These are phyloP conservation scores for Prunus mira DNA, from an alignment of 306 rosid genomes.

Conservation along the genomic window DNA sequence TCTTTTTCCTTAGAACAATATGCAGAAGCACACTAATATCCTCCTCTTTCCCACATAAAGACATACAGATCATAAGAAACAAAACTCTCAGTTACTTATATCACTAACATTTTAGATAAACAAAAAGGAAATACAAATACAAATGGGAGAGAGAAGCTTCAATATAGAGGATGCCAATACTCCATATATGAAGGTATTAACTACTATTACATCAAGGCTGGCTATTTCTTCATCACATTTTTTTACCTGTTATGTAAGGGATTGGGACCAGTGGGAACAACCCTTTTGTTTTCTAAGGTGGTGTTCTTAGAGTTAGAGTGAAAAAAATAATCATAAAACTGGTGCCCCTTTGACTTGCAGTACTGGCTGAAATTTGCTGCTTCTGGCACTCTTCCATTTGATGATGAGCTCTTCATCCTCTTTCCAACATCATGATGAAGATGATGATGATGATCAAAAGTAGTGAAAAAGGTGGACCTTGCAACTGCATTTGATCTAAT, in stretches of 20 bases:
- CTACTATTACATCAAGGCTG: constrained; percentile 3
- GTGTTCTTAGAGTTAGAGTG: constrained; percentile 26
- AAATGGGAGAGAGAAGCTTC: background rate
- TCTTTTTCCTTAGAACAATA: background rate
- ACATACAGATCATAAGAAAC: background rate
- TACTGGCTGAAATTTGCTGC: constrained; percentile 12
- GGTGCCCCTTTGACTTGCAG: constrained; percentile 35
- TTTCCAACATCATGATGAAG: background rate
- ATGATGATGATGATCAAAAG: background rate
- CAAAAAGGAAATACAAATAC: background rate
- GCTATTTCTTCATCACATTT: background rate
- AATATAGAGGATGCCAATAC: constrained; percentile 10
- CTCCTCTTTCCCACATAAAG: background rate
- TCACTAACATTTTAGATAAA: background rate
- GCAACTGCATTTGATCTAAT: constrained; percentile 32
- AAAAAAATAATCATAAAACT: constrained; percentile 27
- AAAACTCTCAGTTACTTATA: background rate
- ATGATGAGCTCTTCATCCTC: constrained; percentile 25
- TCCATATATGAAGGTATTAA: constrained; percentile 1
- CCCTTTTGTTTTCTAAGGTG: constrained; percentile 57
- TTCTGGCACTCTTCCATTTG: constrained; percentile 10
- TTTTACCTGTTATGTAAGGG: constrained; percentile 80
- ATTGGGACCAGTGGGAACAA: constrained; percentile 87
- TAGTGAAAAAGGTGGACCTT: constrained; percentile 11
- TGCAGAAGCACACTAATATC: no score